Percentiles rank a stretch among this genome's conserved stretches.
Evolutionary conservation across 106 monocot genomes (phyloP).

Genomic region (Hemerocallis citrina): DNA sequence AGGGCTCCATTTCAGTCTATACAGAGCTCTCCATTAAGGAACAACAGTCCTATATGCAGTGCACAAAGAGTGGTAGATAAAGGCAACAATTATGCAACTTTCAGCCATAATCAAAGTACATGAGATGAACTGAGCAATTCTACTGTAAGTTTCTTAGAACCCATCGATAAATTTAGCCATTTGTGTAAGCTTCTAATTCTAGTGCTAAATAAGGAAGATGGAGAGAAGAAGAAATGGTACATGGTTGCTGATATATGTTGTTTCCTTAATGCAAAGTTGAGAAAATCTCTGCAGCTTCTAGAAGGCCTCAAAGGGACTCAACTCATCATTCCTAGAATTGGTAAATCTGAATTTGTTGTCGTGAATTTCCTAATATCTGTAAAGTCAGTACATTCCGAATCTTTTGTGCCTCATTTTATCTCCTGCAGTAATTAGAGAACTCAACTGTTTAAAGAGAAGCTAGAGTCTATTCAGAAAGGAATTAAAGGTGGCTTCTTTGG

Average conservation of each 20-base stretch:
- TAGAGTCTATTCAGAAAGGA: slow-evolving; percentile 10
- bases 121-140: neutral
- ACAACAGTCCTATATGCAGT: too few relatives aligned
- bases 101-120: too few relatives aligned
- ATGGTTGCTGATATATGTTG: slow-evolving; percentile 63
- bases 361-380: neutral
- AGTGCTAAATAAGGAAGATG: slow-evolving; percentile 3
- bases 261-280: slow-evolving; percentile 61
- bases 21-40: too few relatives aligned
- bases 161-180: neutral
- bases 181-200: too few relatives aligned
- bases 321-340: slow-evolving; percentile 69
- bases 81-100: neutral
- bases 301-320: slow-evolving; percentile 76
- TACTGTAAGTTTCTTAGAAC: neutral
- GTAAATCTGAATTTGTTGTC: slow-evolving; percentile 17
- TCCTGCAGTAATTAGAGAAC: slow-evolving; percentile 19
- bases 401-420: neutral
- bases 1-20: too few relatives aligned
- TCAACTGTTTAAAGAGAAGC: slow-evolving; percentile 16
- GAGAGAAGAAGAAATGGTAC: slow-evolving; percentile 57
- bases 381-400: neutral
- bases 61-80: neutral
- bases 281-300: slow-evolving; percentile 53
- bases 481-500: slow-evolving; percentile 34